Evolutionary conservation across 2,329 filamentous ascomycete genomes (phyloP).

Genomic region (Fusarium pseudograminearum): DNA sequence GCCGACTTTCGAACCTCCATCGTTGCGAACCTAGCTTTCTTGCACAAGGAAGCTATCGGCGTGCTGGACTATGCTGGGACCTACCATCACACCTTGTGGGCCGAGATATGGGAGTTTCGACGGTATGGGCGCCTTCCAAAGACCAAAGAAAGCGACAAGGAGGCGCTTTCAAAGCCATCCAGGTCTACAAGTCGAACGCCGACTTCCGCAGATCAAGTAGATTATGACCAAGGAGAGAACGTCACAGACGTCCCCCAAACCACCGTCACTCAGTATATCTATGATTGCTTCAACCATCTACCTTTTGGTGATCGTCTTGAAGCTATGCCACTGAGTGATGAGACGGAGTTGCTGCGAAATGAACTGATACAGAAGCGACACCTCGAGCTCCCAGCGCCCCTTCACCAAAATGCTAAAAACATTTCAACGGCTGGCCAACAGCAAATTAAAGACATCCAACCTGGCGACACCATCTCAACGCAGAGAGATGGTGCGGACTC

Average conservation of each 20-base stretch:
- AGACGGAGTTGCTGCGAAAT: slow-evolving; percentile 48
- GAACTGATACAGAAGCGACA: slow-evolving; percentile 46
- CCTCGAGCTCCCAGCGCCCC: slow-evolving; percentile 45
- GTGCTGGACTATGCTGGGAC: slow-evolving; percentile 54
- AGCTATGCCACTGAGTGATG: slow-evolving; percentile 46
- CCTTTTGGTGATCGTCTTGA: slow-evolving; percentile 68
- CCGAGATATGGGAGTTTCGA: slow-evolving; percentile 59
- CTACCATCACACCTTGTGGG: slow-evolving; percentile 63
- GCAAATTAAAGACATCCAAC: slow-evolving; percentile 52
- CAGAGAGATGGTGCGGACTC: slow-evolving; percentile 59
- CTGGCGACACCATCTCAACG: slow-evolving; percentile 64
- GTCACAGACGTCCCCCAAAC: slow-evolving; percentile 57
- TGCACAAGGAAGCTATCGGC: slow-evolving; percentile 73
- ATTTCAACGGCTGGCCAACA: slow-evolving; percentile 39
- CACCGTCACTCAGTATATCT: slow-evolving; percentile 77
- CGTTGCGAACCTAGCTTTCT: slow-evolving; percentile 69
- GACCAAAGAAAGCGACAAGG: neutral
- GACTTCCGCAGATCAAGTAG: neutral
- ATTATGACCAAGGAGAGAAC: slow-evolving; percentile 13
- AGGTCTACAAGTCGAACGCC: neutral
- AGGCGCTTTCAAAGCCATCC: neutral
- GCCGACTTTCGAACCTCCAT: slow-evolving; percentile 74
- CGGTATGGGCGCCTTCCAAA: slow-evolving; percentile 49
- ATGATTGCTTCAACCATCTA: slow-evolving; percentile 72
- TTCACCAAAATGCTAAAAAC: slow-evolving; percentile 42